Evolutionary conservation across 2,329 filamentous ascomycete genomes (phyloP), one percentile per base, ranked within the genome.

Genomic region (Fusarium bactridioides): DNA sequence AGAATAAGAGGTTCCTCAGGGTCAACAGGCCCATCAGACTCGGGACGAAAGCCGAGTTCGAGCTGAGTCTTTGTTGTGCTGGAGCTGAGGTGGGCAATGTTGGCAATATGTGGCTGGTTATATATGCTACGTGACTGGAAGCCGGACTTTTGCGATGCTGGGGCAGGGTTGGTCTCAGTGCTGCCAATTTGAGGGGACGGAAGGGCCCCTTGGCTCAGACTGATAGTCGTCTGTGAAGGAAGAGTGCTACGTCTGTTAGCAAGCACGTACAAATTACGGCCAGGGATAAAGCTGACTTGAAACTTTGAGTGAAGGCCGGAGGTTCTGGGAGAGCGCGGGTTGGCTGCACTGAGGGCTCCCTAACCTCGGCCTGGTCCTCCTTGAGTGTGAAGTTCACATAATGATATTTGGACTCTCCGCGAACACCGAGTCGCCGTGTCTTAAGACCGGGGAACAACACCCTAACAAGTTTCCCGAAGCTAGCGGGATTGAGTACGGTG

Each of bases 321-420:
- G 83, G 76, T 61, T 89, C 88, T n/a, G 84, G 79, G 15, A 88
- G 82, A n/a, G 85, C 83, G 27, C 86, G 81, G 8, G 84, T 80
- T n/a, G 84, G 81, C 25, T 85, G 84, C 7, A 82, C 80, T 44
- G 83, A 82, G 19, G 85, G 82, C 33, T 87, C 83, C 45, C 81
- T 80, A 8, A 83, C 69, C 19, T 88, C 86, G 8, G 84, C 81
- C 60, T 87, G 84, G 64, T 91, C 89, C 56, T 91, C 89, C 45
- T 84, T 82, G 56, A 92, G 81, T 18, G 84, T 84, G 76, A 92
- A 92, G 78, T 91, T 91, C 51, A 92, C 90, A 78, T 99, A 99
- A 82, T 99, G 96, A 81, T 99, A 99, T 80, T 99, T 99, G 19
- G 96, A 99, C 83, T 98, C 95, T 72, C 96, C 96, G 59, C 96